Conservation (phyloP, 2,329 filamentous ascomycete genomes). For the Ascochyta koolunga region DNA sequence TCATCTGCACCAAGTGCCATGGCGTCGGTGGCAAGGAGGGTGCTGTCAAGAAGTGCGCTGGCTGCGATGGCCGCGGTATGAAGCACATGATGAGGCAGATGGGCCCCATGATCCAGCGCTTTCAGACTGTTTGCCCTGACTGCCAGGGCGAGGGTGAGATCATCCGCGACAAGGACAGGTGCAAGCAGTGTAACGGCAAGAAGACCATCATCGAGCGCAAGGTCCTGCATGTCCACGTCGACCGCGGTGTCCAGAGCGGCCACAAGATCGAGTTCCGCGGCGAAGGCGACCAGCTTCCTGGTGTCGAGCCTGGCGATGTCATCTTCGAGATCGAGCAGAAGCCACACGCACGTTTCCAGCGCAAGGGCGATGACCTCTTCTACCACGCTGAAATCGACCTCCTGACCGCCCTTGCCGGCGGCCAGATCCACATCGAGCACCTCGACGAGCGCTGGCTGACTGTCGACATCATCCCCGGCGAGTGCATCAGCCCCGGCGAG, state of each 20-base stretch:
- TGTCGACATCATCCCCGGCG: slow-evolving; percentile 89
- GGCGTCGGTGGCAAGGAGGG: slow-evolving; percentile 96
- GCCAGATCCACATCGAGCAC: slow-evolving; percentile 90
- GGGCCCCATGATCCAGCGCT: slow-evolving; percentile 99
- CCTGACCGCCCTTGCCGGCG: slow-evolving; percentile 90
- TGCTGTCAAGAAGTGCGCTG: slow-evolving; percentile 88
- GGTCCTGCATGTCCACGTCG: slow-evolving; percentile 96
- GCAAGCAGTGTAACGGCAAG: slow-evolving; percentile 96
- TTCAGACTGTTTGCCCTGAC: slow-evolving; percentile 98
- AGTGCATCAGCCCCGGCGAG: slow-evolving; percentile 88
- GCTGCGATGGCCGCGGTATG: slow-evolving; percentile 94
- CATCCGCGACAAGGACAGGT: slow-evolving; percentile 95
- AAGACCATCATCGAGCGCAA: slow-evolving; percentile 98
- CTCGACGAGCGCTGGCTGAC: slow-evolving; percentile 96
- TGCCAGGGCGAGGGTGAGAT: slow-evolving; percentile 97
- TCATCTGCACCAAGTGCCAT: slow-evolving; percentile 94
- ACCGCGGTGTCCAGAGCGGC: slow-evolving; percentile 89
- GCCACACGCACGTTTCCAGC: slow-evolving; percentile 93
- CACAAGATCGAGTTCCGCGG: slow-evolving; percentile 97
- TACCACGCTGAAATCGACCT: slow-evolving; percentile 96
- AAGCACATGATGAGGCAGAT: slow-evolving; percentile 99
- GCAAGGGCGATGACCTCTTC: slow-evolving; percentile 94
- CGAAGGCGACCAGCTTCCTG: slow-evolving; percentile 94
- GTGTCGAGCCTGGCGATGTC: slow-evolving; percentile 91
- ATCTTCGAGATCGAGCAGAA: slow-evolving; percentile 99